Evolutionary conservation across 495 filamentous ascomycete species (phyloP), one percentile per base, ranked within the genome.

Genomic region (Podospora comata): DNA sequence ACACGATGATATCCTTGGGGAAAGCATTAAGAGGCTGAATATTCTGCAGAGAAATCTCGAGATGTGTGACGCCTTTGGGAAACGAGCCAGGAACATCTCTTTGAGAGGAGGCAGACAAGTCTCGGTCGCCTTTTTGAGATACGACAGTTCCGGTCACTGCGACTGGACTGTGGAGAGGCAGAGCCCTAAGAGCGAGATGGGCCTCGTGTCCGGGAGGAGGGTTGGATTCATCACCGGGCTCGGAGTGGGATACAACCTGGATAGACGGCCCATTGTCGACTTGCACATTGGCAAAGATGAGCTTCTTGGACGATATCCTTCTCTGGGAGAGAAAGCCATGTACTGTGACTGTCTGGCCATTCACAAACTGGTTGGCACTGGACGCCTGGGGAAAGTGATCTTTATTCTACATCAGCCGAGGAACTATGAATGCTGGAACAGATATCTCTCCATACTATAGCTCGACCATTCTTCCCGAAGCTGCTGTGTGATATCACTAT

Each of bases 11-110:
- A 65, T 95, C 86, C 60, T 85, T 85, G 1, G 92, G 87, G 61
- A 97, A 92, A 1, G 85, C 80, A 68, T 97, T 97, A 4, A 97
- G 80, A 64, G 82, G 79, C 39, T 85, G 78, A 54, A 99, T 84
- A 6, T 84, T 83, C n/a, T 82, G 70, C 18, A 96, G 75, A 26
- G 73, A 65, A 55, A 85, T 48, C 5, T 77, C 75, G 32, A 78
- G 57, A 15, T 71, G 72, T 27, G 54, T 53, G 28, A 74, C 63
- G 0, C 65, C 60, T 26, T 63, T 28, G 5, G 71, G 71, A 26
- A 72, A 74, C 13, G 55, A 65, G 11, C 65, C 55, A 3, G 64
- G 60, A 0, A 27, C 30, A 53, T 32, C 6, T 13, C 60, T 58
- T 26, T 44, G 44, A 0, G 23, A n/a, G 0, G 16, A 18, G 4